Evolutionary conservation across 495 filamentous ascomycete genomes (phyloP).

Genomic region (Patellaria atrata): DNA sequence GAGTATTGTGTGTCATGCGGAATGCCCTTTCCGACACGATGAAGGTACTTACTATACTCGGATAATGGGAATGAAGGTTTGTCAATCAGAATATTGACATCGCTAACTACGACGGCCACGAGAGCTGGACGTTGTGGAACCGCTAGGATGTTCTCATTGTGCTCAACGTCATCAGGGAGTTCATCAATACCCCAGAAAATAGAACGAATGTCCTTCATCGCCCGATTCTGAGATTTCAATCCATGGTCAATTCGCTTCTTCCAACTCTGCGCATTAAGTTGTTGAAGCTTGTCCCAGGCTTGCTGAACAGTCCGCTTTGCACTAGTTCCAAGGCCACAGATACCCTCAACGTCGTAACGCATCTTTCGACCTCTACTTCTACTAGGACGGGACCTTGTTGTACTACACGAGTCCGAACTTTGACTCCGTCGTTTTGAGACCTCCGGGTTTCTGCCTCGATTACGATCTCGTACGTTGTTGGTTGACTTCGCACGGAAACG

Average conservation of each 20-base stretch:
- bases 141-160: slow-evolving; percentile 72
- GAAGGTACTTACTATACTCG: slow-evolving; percentile 67
- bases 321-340: slow-evolving; percentile 48
- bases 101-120: slow-evolving; percentile 65
- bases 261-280: slow-evolving; percentile 81
- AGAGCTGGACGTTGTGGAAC: slow-evolving; percentile 77
- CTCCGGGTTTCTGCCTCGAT: slow-evolving; percentile 14
- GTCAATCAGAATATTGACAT: slow-evolving; percentile 74
- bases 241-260: slow-evolving; percentile 76
- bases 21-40: slow-evolving; percentile 89
- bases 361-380: slow-evolving; percentile 36
- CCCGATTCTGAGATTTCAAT: slow-evolving; percentile 50
- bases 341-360: slow-evolving; percentile 70
- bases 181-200: slow-evolving; percentile 77
- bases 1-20: slow-evolving; percentile 80
- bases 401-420: slow-evolving; percentile 21
- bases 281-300: slow-evolving; percentile 58
- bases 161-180: slow-evolving; percentile 61
- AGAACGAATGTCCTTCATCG: slow-evolving; percentile 64
- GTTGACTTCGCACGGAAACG: slow-evolving; percentile 37
- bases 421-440: slow-evolving; percentile 15
- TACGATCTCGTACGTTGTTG: slow-evolving; percentile 24
- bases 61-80: slow-evolving; percentile 80
- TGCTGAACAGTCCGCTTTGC: slow-evolving; percentile 56
- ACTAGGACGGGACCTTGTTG: slow-evolving; percentile 31